Base-by-base conservation (phyloP, 192 early-diverging fungal species). In the Lunasporangiospora selenospora region DNA sequence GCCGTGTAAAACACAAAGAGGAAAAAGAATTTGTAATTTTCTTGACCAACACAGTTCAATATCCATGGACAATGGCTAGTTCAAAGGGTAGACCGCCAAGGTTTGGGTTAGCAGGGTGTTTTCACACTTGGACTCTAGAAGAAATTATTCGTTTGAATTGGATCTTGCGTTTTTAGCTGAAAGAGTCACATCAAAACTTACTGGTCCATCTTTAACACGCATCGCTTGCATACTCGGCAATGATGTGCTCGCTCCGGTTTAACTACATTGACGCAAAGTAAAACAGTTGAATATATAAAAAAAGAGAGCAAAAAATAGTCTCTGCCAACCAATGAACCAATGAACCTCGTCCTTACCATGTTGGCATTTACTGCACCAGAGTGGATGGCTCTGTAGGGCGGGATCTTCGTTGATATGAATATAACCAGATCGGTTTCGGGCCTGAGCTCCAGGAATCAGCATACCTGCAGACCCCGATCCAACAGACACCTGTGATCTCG, bases 191-290 rank as follows among this genome's bases (percentile, higher is more conserved):
- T n/a, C n/a, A n/a, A n/a, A 36, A 75, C 83, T 38, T 81, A 85
- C 83, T 85, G 83, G 47, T 85, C 83, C 83, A 85, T 85, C 59
- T 78, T 83, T n/a, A 85, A 42, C 3, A 83, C 80, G 50, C 83
- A 85, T 56, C 59, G 38, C 32, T 80, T 76, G 59, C 83, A 85
- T n/a, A 81, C 81, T 24, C 77, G 77, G 38, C 83, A 85, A 26
- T 85, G 83, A 54, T 85, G 83, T 16, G 77, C 60, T 67, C 83
- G 40, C 45, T 79, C 81, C 8, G 83, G 79, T 40, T 85, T 85
- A 57, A 84, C 69, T 73, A 54, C n/a, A n/a, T n/a, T n/a, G n/a
- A n/a, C n/a, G n/a, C n/a, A n/a, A n/a, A n/a, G n/a, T n/a, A n/a
- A n/a, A n/a, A n/a, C n/a, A n/a, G n/a, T 38, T 12, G 4, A 13